Percentiles rank a stretch among this genome's conserved stretches.
phyloP scores from a whole-genome alignment of 2,329 filamentous ascomycete genomes.

The Ophiostoma sp. region DNA sequence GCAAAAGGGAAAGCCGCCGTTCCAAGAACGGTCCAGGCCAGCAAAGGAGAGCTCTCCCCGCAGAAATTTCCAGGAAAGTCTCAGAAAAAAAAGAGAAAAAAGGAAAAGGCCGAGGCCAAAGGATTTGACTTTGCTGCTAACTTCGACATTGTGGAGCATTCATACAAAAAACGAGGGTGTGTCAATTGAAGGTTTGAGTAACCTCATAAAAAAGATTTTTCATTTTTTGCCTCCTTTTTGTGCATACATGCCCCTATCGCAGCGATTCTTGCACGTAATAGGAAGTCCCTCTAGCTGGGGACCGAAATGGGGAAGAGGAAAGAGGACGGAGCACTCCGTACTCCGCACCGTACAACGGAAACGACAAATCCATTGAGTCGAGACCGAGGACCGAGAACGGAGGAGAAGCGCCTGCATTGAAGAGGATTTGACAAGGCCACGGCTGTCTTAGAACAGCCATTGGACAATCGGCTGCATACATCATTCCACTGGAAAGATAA shows the following conservation, averaged over 20 bases:
- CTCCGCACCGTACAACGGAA: background rate
- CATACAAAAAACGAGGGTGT: background rate
- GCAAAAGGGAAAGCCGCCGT: slow-evolving; percentile 2
- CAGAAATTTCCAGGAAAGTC: background rate
- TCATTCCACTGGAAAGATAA: background rate
- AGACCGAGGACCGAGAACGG: background rate
- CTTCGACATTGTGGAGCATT: background rate
- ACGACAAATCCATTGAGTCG: background rate
- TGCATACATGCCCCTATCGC: slow-evolving; percentile 5
- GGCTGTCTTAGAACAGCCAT: background rate
- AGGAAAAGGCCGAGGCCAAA: background rate
- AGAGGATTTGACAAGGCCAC: background rate
- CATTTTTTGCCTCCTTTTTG: slow-evolving; percentile 10
- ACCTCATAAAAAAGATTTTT: background rate
- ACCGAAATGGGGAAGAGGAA: background rate
- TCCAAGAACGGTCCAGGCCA: background rate
- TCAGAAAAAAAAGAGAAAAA: background rate
- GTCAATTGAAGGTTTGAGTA: background rate
- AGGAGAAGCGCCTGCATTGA: background rate
- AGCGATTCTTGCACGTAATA: slow-evolving; percentile 1
- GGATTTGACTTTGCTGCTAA: background rate
- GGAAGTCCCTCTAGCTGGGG: background rate
- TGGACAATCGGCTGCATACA: background rate
- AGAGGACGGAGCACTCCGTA: background rate
- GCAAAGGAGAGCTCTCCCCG: background rate